phyloP scores from a whole-genome alignment of 2,329 filamentous ascomycete species.

The Exophiala aquamarina region DNA sequence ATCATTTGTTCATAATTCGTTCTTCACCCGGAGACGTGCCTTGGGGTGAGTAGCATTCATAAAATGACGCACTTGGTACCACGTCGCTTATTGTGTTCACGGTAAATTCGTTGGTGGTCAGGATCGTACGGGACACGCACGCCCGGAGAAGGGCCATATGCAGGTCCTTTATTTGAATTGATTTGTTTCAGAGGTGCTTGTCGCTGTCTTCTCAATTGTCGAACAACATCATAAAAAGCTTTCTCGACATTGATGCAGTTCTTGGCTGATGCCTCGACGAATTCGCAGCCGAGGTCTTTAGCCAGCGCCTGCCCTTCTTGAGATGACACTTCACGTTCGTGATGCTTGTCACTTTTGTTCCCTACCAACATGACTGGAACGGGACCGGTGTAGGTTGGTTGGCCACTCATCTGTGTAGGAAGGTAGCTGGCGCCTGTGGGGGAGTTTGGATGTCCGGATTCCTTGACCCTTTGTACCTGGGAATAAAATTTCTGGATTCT shows the following conservation, averaged over 20 bases:
- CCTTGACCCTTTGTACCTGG: constrained; percentile 96
- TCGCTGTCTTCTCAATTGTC: constrained; percentile 81
- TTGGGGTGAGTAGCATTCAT: constrained; percentile 14
- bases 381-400: constrained; percentile 45
- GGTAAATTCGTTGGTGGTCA: constrained; percentile 23
- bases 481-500: constrained; percentile 95
- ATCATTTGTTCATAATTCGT: constrained; percentile 13
- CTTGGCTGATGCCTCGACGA: constrained; percentile 94
- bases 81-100: constrained; percentile 21
- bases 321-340: constrained; percentile 92
- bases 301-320: constrained; percentile 93
- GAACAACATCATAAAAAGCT: constrained; percentile 95
- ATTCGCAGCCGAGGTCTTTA: constrained; percentile 90
- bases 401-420: constrained; percentile 49
- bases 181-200: constrained; percentile 45
- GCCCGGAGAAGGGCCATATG: constrained; percentile 13
- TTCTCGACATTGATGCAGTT: constrained; percentile 99
- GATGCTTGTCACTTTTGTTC: constrained; percentile 96
- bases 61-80: constrained; percentile 26
- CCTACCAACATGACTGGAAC: constrained; percentile 97
- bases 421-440: constrained; percentile 52
- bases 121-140: constrained; percentile 16
- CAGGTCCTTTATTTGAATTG: constrained; percentile 17
- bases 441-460: constrained; percentile 64
- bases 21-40: not conserved